phyloP scores from a whole-genome alignment of 306 rosid species.

The Glycine latifolia region DNA sequence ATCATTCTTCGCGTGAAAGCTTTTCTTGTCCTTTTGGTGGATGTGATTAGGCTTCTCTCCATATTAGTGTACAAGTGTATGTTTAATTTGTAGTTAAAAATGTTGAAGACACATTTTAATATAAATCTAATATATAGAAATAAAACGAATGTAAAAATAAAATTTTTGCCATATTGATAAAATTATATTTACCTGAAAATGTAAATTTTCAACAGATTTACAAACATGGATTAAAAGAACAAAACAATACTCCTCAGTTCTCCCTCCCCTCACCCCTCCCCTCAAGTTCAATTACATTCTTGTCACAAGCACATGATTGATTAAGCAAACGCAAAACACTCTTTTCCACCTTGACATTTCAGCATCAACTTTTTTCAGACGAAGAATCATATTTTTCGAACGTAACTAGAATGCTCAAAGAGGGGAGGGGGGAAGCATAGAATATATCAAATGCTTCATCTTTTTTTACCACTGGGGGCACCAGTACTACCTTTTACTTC shows the following conservation, averaged over 20 bases:
- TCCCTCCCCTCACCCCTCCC: too few species aligned
- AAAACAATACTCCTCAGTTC: slow-evolving; percentile 19
- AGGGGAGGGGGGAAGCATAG: neutral
- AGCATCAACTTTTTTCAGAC: slow-evolving; percentile 41
- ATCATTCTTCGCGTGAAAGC: slow-evolving; percentile 57
- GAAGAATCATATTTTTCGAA: slow-evolving; percentile 17
- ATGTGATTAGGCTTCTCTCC: neutral
- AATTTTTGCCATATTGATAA: too few species aligned
- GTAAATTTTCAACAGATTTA: too few species aligned
- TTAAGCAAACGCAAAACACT: too few species aligned
- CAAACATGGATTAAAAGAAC: neutral
- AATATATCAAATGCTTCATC: slow-evolving; percentile 32
- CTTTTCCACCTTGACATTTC: slow-evolving; percentile 9
- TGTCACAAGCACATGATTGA: too few species aligned
- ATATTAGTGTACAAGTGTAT: too few species aligned
- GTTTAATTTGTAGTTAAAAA: too few species aligned
- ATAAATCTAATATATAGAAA: too few species aligned
- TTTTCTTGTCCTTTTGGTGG: slow-evolving; percentile 53
- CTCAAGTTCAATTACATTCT: too few species aligned
- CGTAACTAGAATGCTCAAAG: neutral
- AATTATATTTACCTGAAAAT: too few species aligned
- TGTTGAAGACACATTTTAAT: too few species aligned
- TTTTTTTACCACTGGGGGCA: slow-evolving; percentile 37
- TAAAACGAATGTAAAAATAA: too few species aligned
- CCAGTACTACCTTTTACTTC: neutral